Conservation (phyloP, 2,329 filamentous ascomycete species). For the Fusarium redolens region DNA sequence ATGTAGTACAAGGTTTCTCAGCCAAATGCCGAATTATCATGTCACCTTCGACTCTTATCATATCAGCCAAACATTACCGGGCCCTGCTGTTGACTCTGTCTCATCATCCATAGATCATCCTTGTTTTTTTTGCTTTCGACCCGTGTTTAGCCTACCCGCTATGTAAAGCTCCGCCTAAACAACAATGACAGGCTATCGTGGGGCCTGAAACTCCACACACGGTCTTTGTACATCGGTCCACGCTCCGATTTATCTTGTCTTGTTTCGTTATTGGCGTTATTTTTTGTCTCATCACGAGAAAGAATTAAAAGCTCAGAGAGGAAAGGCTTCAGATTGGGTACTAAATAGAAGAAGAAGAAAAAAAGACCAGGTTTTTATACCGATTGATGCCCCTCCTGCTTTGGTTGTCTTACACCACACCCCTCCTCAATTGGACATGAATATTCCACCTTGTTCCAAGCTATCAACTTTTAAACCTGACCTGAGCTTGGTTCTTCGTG, state of each 20-base stretch:
- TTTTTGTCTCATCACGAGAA: conserved; percentile 4
- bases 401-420: conserved; percentile 7
- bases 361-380: conserved; percentile 19
- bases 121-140: conserved; percentile 26
- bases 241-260: conserved; percentile 19
- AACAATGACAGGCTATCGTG: conserved; percentile 23
- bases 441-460: conserved; percentile 17
- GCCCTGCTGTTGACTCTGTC: background rate
- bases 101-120: conserved; percentile 32
- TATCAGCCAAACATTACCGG: conserved; percentile 5
- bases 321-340: background rate
- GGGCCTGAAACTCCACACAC: conserved; percentile 22
- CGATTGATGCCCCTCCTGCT: conserved; percentile 18
- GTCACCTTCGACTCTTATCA: background rate
- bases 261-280: conserved; percentile 7
- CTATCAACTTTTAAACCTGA: conserved; percentile 11
- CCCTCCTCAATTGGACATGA: conserved; percentile 7
- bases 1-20: background rate
- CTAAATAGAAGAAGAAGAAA: too few species aligned
- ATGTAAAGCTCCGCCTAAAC: conserved; percentile 30
- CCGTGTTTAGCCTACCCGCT: conserved; percentile 45
- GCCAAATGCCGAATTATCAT: background rate
- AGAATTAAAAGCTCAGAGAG: background rate
- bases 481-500: conserved; percentile 15
- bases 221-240: conserved; percentile 24